Evolutionary conservation across 2,329 filamentous ascomycete species (phyloP).

Genomic region (Claviceps spartinae): DNA sequence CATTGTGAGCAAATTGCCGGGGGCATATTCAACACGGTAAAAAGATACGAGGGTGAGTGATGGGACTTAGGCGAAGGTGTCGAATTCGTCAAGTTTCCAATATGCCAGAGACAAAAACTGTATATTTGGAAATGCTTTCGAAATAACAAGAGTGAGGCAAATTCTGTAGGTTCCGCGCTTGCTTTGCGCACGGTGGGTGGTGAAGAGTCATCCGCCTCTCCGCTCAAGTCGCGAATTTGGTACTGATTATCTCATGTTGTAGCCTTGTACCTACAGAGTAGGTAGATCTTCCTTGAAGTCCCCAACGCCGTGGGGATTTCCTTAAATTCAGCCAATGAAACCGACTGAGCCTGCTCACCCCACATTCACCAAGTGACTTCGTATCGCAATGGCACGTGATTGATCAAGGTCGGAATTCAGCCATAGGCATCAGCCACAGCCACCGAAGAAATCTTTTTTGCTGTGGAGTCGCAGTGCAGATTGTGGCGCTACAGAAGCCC

Average conservation of each 20-base stretch:
- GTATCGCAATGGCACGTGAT: conserved; percentile 3
- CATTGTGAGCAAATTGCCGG: conserved; percentile 66
- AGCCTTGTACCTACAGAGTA: no score
- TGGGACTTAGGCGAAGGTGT: background rate
- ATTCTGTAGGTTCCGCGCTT: no score
- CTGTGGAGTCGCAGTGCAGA: conserved; percentile 10
- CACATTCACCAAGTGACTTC: no score
- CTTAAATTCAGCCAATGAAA: background rate
- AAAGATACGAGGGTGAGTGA: background rate
- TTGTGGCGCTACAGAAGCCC: conserved; percentile 17
- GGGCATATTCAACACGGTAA: conserved; percentile 42
- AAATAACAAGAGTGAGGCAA: background rate
- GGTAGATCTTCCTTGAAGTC: background rate
- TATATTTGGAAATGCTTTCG: background rate
- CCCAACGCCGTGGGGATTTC: background rate
- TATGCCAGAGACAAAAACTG: no score
- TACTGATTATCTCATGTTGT: background rate
- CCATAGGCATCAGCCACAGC: conserved; percentile 7
- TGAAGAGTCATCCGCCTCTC: background rate
- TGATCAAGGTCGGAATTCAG: background rate
- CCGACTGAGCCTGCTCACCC: background rate
- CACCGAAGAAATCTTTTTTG: conserved; percentile 2
- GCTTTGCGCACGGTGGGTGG: background rate
- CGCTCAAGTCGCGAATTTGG: background rate
- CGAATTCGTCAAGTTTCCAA: background rate